Base-by-base conservation (phyloP, 306 rosid species). In the Acacia acuminata region DNA sequence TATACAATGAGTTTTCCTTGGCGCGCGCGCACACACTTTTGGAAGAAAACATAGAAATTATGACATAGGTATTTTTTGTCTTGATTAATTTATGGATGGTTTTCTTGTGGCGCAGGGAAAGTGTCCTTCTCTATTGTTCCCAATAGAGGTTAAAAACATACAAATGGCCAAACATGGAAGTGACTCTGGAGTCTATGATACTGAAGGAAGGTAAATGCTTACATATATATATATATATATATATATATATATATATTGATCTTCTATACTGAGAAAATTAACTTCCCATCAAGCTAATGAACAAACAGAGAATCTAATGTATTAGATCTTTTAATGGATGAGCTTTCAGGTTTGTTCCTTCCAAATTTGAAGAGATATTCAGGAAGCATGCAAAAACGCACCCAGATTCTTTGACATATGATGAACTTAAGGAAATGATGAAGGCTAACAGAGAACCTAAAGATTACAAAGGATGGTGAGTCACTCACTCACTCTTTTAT, bases 111-210 rank as follows among this genome's bases (percentile, higher is more conserved):
- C 74, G 75, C 60, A 95, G 99, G 99, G 97, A 19, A 95, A 93
- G 72, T 89, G 81, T 75, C 90, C 90, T 24, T 93, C 95, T 68
- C 79, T 60, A 1, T 71, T 85, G 8, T 84, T 92, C 42, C 98
- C 98, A 13, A 82, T 96, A 66, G 99, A 90, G 81, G 83, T 94
- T 6, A 85, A 81, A 72, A 91, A 96, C 79, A 90, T 93, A 16
- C 88, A 90, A 0, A 78, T 16, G 68, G 88, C 76, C 73, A 94
- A 91, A 77, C 99, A 96, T 72, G 93, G 96, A 55, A 96, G 99
- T 71, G 99, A 96, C 86, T 87, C 98, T 20, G 98, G 97, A 56
- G 92, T 85, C 64, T 94, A 90, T 76, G 98, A 96, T 48, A 55
- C 36, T 10, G 89, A 94, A 51, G 99, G 99, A 90, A 96, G 99